Evolutionary conservation across 2,329 filamentous ascomycete species (phyloP).

Genomic region (Phyllosticta citribraziliensis): DNA sequence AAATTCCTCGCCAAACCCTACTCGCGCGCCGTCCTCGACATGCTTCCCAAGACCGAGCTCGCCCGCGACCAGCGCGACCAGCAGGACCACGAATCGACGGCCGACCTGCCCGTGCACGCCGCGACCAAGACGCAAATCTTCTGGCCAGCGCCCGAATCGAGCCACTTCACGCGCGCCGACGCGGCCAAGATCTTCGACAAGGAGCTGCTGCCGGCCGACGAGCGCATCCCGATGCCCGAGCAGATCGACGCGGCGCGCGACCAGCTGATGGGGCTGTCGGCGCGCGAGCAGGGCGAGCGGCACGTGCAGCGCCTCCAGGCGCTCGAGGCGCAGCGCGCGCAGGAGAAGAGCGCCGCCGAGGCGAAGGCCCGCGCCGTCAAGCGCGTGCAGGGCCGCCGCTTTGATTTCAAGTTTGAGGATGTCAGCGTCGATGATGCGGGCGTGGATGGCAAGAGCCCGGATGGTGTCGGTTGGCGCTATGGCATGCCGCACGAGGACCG

Average conservation of each 20-base stretch:
- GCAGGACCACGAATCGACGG: slow-evolving; percentile 49
- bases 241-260: slow-evolving; percentile 39
- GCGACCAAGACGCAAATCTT: slow-evolving; percentile 48
- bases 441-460: slow-evolving; percentile 41
- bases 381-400: slow-evolving; percentile 40
- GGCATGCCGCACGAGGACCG: slow-evolving; percentile 53
- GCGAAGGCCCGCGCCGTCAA: slow-evolving; percentile 29
- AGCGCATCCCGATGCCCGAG: slow-evolving; percentile 54
- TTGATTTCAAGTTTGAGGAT: slow-evolving; percentile 52
- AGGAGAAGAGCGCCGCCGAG: slow-evolving; percentile 34
- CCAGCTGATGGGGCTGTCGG: slow-evolving; percentile 18
- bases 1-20: slow-evolving; percentile 71
- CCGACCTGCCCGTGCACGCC: slow-evolving; percentile 52
- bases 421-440: slow-evolving; percentile 48
- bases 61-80: slow-evolving; percentile 26
- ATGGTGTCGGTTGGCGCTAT: slow-evolving; percentile 50
- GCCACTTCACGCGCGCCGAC: slow-evolving; percentile 55
- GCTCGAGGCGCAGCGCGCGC: slow-evolving; percentile 30
- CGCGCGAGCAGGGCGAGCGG: slow-evolving; percentile 27
- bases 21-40: slow-evolving; percentile 61
- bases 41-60: slow-evolving; percentile 55
- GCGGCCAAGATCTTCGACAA: slow-evolving; percentile 52
- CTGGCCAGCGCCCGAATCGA: slow-evolving; percentile 53
- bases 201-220: slow-evolving; percentile 51
- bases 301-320: slow-evolving; percentile 23